Base-by-base conservation (phyloP, 208 protist genomes). In the Acanthamoeba royreba region DNA sequence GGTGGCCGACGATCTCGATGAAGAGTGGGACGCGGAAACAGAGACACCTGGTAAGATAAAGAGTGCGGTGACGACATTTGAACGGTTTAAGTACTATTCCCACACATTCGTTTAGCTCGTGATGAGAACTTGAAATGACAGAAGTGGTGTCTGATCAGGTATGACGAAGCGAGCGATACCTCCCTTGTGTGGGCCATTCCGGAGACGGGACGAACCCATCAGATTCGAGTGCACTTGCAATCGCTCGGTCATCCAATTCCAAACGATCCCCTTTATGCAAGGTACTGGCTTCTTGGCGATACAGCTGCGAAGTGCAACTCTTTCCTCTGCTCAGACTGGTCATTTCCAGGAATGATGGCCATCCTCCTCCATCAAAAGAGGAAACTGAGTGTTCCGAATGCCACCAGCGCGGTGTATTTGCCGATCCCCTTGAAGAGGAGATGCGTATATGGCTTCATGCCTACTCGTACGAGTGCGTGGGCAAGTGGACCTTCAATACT, bases 221-320 rank as follows among this genome's bases (percentile, higher is more conserved):
- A 97, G 92, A 97, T 97, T 35, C 92, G 96, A 46, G 72, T 97
- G 7, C 96, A 97, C 55, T 77, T 97, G 1, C 89, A 96, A 53
- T 96, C 58, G 52, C 33, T 97, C 5, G 96, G 96, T 13, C 81
- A 92, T 53, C 96, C 96, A 28, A 97, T 97, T 83, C 33, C 47
- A 19, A 97, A 97, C 69, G 96, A 97, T 66, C 96, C 94, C 11
- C 22, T 97, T 1, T 97, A 97, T 58, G 91, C 74, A n/a, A 40
- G 69, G 69, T 81, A 22, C 7, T 4, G 9, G 3, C 33, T n/a
- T 33, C n/a, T n/a, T n/a, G n/a, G n/a, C n/a, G n/a, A n/a, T n/a
- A n/a, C n/a, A n/a, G n/a, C n/a, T n/a, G n/a, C n/a, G n/a, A n/a
- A n/a, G n/a, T n/a, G n/a, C n/a, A n/a, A n/a, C n/a, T n/a, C n/a